These are phyloP conservation scores for Hansenula lynferdii DNA, from an alignment of 1,139 yeast genomes.

Conservation along the genomic window DNA sequence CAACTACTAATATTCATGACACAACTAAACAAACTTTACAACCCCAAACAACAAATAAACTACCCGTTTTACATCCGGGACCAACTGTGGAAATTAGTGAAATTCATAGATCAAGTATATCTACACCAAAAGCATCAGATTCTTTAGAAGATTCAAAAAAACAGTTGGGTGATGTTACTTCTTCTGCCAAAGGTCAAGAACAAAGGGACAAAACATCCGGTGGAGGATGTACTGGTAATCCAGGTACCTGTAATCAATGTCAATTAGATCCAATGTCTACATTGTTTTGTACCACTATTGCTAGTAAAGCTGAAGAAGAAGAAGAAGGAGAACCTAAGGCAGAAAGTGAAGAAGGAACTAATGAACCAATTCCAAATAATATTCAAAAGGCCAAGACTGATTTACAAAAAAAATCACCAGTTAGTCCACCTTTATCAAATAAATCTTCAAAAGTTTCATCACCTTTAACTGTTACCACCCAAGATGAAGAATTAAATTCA, in stretches of 20 bases:
- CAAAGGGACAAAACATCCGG: slow-evolving; percentile 4
- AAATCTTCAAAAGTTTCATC: slow-evolving; percentile 22
- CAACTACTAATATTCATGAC: not conserved
- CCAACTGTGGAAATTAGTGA: slow-evolving; percentile 45
- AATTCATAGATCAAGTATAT: slow-evolving; percentile 17
- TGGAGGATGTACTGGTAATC: slow-evolving; percentile 76
- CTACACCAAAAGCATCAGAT: slow-evolving; percentile 12
- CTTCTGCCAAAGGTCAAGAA: slow-evolving; percentile 3
- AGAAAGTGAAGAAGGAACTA: slow-evolving; percentile 5
- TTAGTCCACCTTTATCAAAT: slow-evolving; percentile 20
- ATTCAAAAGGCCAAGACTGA: slow-evolving; percentile 2
- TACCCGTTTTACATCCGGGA: slow-evolving; percentile 65
- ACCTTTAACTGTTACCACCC: slow-evolving; percentile 11
- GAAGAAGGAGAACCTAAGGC: slow-evolving; percentile 14
- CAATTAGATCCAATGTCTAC: slow-evolving; percentile 87
- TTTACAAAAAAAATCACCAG: slow-evolving; percentile 17
- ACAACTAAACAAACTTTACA: not conserved
- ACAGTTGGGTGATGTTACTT: slow-evolving; percentile 2
- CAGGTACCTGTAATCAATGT: slow-evolving; percentile 85
- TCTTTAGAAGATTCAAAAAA: slow-evolving; percentile 11
- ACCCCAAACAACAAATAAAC: slow-evolving; percentile 17
- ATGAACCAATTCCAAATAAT: slow-evolving; percentile 1
- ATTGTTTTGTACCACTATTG: slow-evolving; percentile 80
- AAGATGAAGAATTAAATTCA: slow-evolving; percentile 21
- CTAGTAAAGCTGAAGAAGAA: slow-evolving; percentile 39